Base-by-base conservation (phyloP, 83 land plant species). In the Thuja plicata region DNA sequence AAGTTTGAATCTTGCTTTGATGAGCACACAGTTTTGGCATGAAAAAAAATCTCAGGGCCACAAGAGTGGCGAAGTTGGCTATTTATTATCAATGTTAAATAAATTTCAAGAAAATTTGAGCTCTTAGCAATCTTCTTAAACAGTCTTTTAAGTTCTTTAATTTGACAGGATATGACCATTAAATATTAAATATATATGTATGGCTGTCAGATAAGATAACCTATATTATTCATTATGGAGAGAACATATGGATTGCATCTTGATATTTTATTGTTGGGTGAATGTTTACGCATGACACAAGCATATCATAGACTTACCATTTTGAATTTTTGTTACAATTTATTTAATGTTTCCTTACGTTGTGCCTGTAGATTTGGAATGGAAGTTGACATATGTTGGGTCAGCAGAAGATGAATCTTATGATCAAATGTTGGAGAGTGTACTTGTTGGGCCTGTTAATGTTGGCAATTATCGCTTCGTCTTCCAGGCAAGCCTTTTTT, bases 351-450 rank as follows among this genome's bases (percentile, higher is more conserved):
- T 40, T 80, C 12, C n/a, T 45, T 35, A 11, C 1, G 3, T 46
- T 43, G 35, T 83, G 48, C 32, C 30, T 46, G 38, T 94, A 96
- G 97, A 96, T 87, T 91, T 96, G 92, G 97, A 96, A 90, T 96
- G 97, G 97, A 95, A 96, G 87, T 92, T 96, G 21, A 94, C 85
- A 27, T 96, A 96, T 87, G 97, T 96, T 2, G 97, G 97, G 86
- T 95, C 97, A 46, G 97, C 97, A 70, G 97, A 96, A 91, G 97
- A 96, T 91, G 97, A 96, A 78, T 92, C 95, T 16, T 96, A 96
- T 89, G 97, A 96, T 78, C 97, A 96, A 87, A 91, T 95, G 32
- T 79, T 96, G 17, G 97, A 96, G 84, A 95, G 97, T 92, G 97
- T 96, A 27, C 97, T 96, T 92, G 97, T 96, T 81, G 97, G 97